Evolutionary conservation across 2,329 filamentous ascomycete genomes (phyloP), one percentile per base, ranked within the genome.

Genomic region (Exophiala mesophila): DNA sequence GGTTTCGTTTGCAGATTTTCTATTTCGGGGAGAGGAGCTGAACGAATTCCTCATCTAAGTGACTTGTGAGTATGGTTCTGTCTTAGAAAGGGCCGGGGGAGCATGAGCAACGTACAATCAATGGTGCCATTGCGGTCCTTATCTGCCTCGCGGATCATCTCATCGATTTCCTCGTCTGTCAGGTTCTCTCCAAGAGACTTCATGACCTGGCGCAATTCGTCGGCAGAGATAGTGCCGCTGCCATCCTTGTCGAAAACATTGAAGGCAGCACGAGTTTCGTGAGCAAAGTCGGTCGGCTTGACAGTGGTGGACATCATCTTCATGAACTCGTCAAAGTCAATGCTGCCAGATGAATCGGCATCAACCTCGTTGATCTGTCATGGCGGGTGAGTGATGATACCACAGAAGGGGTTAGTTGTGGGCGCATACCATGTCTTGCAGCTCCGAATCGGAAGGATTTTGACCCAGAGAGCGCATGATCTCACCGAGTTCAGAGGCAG

Each of bases 251-350:
- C 78, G 61, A 82, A 82, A 57, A 81, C 77, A 20, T 49, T 73
- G 71, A 82, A 82, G 39, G 78, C 78, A 59, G 77, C 76, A 55
- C 74, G 71, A 30, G 82, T 79, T 63, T 82, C 78, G 61, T 78
- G 71, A 61, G 81, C 78, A 39, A 74, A 74, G 62, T 81, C 76
- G 44, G 73, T 74, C 56, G 77, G 73, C 63, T 74, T 76, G 65
- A 77, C 77, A 57, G 76, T 76, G 58, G 72, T 72, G 39, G 77
- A 76, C 78, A 82, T 82, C 73, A 82, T 79, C 53, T 73, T 75
- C 47, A 81, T 71, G 66, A 82, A 82, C 59, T 82, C 78, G 43
- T 78, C 73, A 61, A 82, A 80, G 59, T 80, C 77, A 57, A 82
- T 80, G 54, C 76, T 77, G 61, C 78, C 78, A 55, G 77, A 79